Evolutionary conservation across 306 rosid genomes (phyloP).

Genomic region (Rubus parviflorus): DNA sequence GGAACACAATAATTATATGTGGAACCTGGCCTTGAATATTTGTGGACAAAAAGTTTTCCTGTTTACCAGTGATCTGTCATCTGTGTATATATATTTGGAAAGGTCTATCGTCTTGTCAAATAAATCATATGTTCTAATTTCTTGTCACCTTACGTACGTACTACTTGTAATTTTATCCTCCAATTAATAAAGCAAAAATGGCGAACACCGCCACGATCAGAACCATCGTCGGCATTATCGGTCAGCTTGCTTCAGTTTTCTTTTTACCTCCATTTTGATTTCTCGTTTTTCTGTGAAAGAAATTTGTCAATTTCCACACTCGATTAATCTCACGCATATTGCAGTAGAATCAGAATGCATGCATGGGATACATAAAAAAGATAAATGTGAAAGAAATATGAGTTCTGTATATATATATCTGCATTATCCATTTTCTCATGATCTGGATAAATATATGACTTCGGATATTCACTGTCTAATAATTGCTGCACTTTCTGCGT

Average conservation of each 20-base stretch:
- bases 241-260: conserved; percentile 28
- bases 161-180: background rate
- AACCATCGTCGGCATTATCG: conserved; percentile 46
- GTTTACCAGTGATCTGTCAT: background rate
- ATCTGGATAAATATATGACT: background rate
- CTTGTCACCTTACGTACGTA: background rate
- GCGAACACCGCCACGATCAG: conserved; percentile 14
- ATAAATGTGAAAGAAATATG: background rate
- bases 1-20: background rate
- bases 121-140: background rate
- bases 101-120: background rate
- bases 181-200: conserved; percentile 13
- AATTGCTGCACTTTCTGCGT: background rate
- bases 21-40: background rate
- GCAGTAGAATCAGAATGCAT: background rate
- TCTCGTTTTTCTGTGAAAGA: background rate
- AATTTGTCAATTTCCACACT: background rate
- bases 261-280: background rate
- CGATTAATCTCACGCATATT: background rate
- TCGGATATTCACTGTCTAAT: no score
- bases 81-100: background rate
- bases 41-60: conserved; percentile 1
- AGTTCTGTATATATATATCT: background rate
- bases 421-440: background rate
- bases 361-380: background rate